phyloP scores from a whole-genome alignment of 495 filamentous ascomycete genomes.

The Tirmania nivea region DNA sequence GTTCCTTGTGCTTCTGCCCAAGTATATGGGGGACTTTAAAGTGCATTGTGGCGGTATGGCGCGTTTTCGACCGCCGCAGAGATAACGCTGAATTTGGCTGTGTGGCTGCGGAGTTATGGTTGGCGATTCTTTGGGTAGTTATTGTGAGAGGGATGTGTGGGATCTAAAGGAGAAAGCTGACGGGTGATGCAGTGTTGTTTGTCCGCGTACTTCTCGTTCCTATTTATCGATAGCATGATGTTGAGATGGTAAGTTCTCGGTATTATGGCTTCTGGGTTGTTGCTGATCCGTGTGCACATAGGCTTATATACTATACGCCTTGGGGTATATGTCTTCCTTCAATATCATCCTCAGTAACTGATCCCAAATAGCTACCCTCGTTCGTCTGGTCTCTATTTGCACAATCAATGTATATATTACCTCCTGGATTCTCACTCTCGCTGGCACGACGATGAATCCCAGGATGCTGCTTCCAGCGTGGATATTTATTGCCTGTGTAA shows the following conservation, averaged over 20 bases:
- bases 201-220: slow-evolving; percentile 69
- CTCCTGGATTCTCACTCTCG: slow-evolving; percentile 56
- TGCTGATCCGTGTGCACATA: slow-evolving; percentile 17
- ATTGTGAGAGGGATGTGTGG: background rate
- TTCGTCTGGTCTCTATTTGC: slow-evolving; percentile 61
- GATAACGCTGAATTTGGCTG: slow-evolving; percentile 7
- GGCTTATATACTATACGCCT: slow-evolving; percentile 75
- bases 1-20: slow-evolving; percentile 27
- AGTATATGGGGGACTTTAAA: slow-evolving; percentile 15
- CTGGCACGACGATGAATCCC: slow-evolving; percentile 44
- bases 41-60: slow-evolving; percentile 10
- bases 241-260: slow-evolving; percentile 45
- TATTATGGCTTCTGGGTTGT: background rate
- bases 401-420: slow-evolving; percentile 62
- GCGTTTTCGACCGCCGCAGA: background rate
- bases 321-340: slow-evolving; percentile 21
- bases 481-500: slow-evolving; percentile 62
- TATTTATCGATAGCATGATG: slow-evolving; percentile 85
- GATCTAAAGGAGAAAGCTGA: background rate
- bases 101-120: slow-evolving; percentile 36
- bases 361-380: slow-evolving; percentile 39
- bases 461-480: slow-evolving; percentile 64
- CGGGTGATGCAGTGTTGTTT: slow-evolving; percentile 42
- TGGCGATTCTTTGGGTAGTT: slow-evolving; percentile 70
- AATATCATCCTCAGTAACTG: slow-evolving; percentile 1